Evolutionary conservation across 1,284 basidiomycete genomes (phyloP), one percentile per base, ranked within the genome.

Genomic region (Erythrobasidium hasegawianum): DNA sequence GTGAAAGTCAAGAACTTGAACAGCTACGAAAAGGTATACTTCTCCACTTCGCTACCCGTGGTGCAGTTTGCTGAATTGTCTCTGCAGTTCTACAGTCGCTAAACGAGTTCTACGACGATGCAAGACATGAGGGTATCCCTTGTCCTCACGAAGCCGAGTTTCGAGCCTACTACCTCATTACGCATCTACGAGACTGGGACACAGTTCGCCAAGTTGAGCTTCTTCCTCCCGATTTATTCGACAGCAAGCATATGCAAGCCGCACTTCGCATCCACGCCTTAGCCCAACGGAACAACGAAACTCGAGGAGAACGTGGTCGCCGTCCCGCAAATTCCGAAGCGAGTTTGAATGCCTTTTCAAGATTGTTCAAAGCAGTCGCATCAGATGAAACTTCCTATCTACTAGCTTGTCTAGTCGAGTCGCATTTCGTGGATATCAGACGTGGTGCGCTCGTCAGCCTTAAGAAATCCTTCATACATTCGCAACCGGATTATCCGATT

Each of bases 71-170:
- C 55, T 27, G 41, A 39, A 1, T 20, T 53, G 57, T 27, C 29
- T 16, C 40, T 33, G n/a, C 71, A 94, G 90, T 90, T 22, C 83
- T 97, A 41, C 88, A 90, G 74, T 90, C 87, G 74, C 81, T 97
- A 55, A 90, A 91, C 76, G 90, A 97, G 75, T 94, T 90, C 74
- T 96, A 97, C 76, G 87, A 90, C 72, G 94, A 97, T 71, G 74
- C 78, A 68, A 84, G 90, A 64, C 81, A 87, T 14, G 83, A 81
- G 11, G 78, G 79, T 18, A 85, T 85, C 43, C 53, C 58, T 5
- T 49, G 65, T 29, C 85, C 88, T 0, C 88, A 88, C 62, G 93
- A 97, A 75, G 84, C 96, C 54, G 95, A 98, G 78, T 96, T 98
- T 84, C 86, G 91, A 20, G 87, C 96, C 0, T 97, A 97, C 79